A percentile compares a stretch with the other conserved stretches of the same genome.
Conservation (phyloP, 1,139 yeast genomes). For the Yamadazyma conglobata region DNA sequence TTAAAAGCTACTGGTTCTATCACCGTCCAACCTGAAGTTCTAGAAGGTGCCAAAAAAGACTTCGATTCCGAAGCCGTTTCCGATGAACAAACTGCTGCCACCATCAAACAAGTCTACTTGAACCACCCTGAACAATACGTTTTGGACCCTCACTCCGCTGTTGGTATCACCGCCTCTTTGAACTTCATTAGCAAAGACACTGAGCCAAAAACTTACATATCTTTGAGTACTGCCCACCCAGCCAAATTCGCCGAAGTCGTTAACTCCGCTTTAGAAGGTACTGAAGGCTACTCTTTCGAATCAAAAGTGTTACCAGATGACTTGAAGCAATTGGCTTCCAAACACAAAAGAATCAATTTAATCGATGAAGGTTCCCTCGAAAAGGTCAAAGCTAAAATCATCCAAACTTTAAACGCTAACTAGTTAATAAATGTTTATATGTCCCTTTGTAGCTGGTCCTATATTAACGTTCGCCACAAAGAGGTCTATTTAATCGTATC, state of each 20-base stretch:
- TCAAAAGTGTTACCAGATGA: conserved; percentile 86
- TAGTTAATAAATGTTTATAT: conserved; percentile 1
- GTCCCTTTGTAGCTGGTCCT: neutral
- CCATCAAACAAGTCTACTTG: conserved; percentile 69
- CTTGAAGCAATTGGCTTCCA: conserved; percentile 63
- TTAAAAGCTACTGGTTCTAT: conserved; percentile 77
- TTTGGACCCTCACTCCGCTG: conserved; percentile 95
- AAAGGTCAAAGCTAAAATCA: conserved; percentile 69
- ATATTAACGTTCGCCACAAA: neutral
- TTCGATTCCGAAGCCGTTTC: conserved; percentile 80
- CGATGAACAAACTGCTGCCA: conserved; percentile 69
- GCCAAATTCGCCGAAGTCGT: conserved; percentile 98
- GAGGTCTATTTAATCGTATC: too few relatives aligned
- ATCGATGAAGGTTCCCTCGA: conserved; percentile 73
- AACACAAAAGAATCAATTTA: conserved; percentile 73
- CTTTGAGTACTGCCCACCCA: conserved; percentile 96
- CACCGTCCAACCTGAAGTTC: conserved; percentile 60
- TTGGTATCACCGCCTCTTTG: conserved; percentile 80
- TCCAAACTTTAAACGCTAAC: conserved; percentile 49
- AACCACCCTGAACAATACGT: conserved; percentile 67
- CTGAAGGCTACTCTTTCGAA: conserved; percentile 78
- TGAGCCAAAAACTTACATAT: conserved; percentile 52
- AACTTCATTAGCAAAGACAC: conserved; percentile 52
- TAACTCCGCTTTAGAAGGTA: conserved; percentile 64
- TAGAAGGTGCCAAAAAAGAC: conserved; percentile 61